A percentile compares a stretch with the other conserved stretches of the same genome.
These are phyloP conservation scores for Talaromyces marneffei DNA, from an alignment of 2,329 filamentous ascomycete species.

Conservation along the genomic window DNA sequence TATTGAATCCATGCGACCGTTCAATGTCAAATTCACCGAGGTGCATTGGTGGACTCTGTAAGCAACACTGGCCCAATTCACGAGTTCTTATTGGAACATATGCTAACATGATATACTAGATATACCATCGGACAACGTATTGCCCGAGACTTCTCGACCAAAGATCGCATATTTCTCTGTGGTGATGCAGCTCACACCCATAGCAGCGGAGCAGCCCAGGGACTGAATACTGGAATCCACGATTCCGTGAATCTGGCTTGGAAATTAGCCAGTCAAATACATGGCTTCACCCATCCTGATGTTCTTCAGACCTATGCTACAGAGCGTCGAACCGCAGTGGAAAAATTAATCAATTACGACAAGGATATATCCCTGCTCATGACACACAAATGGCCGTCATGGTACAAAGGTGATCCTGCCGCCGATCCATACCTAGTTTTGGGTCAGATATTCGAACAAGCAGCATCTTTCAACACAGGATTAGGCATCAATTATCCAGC, in stretches of 20 bases:
- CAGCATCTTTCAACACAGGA: conserved; percentile 23
- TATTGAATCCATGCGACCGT: conserved; percentile 17
- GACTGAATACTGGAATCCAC: conserved; percentile 42
- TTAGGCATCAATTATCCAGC: conserved; percentile 20
- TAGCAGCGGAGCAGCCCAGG: conserved; percentile 17
- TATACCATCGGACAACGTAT: conserved; percentile 40
- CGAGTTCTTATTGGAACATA: background rate
- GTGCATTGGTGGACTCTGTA: conserved; percentile 20
- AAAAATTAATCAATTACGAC: conserved; percentile 29
- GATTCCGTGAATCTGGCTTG: conserved; percentile 54
- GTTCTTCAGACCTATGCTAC: conserved; percentile 26
- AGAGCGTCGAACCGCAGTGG: conserved; percentile 27
- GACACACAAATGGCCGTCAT: conserved; percentile 27
- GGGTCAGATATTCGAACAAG: conserved; percentile 19
- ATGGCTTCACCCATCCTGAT: conserved; percentile 37
- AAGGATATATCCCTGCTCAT: conserved; percentile 9
- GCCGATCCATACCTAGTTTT: conserved; percentile 22
- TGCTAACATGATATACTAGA: conserved; percentile 18
- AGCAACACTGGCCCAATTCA: background rate
- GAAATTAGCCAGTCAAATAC: conserved; percentile 44
- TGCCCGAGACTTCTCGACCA: conserved; percentile 33
- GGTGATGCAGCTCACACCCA: conserved; percentile 18
- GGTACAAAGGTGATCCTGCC: conserved; percentile 26
- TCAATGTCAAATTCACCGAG: conserved; percentile 19
- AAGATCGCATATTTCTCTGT: conserved; percentile 24